Conservation (phyloP, 1,284 basidiomycete species). For the Afroboletus lepidellus region DNA sequence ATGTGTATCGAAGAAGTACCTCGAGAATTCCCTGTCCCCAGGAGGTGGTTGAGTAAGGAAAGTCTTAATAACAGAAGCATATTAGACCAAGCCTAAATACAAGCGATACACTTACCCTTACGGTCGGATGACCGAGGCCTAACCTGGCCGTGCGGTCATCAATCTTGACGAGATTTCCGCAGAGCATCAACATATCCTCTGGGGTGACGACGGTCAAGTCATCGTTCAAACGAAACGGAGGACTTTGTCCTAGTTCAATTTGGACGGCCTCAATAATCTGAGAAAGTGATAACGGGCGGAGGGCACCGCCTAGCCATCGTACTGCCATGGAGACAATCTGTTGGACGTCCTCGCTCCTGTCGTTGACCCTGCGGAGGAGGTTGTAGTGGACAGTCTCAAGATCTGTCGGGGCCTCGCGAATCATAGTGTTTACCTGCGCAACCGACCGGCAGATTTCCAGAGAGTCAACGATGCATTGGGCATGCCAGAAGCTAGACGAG, state of each 20-base stretch:
- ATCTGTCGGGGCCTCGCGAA: slow-evolving; percentile 19
- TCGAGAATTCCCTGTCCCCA: slow-evolving; percentile 10
- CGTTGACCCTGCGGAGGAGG: slow-evolving; percentile 23
- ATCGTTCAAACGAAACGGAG: slow-evolving; percentile 27
- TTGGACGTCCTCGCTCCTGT: slow-evolving; percentile 27
- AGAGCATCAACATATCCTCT: slow-evolving; percentile 29
- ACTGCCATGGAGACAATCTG: slow-evolving; percentile 27
- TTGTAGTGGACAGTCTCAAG: slow-evolving; percentile 24
- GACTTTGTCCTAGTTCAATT: slow-evolving; percentile 24
- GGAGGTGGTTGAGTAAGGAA: slow-evolving; percentile 26
- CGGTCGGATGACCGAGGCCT: slow-evolving; percentile 25
- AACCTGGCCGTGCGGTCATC: slow-evolving; percentile 23
- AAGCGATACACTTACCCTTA: slow-evolving; percentile 18
- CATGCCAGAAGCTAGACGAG: slow-evolving; percentile 27
- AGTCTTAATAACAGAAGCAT: slow-evolving; percentile 6
- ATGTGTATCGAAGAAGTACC: slow-evolving; percentile 27
- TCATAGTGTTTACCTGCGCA: slow-evolving; percentile 23
- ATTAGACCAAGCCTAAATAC: slow-evolving; percentile 5
- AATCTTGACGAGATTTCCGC: slow-evolving; percentile 31
- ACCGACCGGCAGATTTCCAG: slow-evolving; percentile 27
- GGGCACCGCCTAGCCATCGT: slow-evolving; percentile 29
- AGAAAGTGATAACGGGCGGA: slow-evolving; percentile 29
- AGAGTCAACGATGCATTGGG: slow-evolving; percentile 29
- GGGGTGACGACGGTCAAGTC: slow-evolving; percentile 25
- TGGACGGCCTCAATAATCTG: slow-evolving; percentile 33